Percentiles rank a stretch among this genome's conserved stretches.
These are phyloP conservation scores for Kwoniella europaea DNA, from an alignment of 768 basidiomycete genomes.

Conservation along the genomic window DNA sequence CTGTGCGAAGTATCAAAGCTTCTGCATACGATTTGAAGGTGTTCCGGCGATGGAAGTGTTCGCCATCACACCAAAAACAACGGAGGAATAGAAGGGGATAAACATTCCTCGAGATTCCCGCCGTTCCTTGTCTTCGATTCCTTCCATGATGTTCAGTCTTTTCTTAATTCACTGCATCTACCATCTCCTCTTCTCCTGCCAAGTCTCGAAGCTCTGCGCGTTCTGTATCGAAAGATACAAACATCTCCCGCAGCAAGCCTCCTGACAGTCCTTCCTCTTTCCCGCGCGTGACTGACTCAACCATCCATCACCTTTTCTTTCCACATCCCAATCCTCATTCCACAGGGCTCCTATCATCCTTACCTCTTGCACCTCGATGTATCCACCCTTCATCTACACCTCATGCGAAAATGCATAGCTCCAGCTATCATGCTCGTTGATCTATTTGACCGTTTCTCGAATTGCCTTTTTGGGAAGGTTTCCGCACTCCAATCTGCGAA, in stretches of 20 bases:
- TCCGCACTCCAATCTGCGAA: slow-evolving; percentile 1
- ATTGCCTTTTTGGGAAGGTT: slow-evolving; percentile 42
- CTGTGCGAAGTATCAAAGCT: slow-evolving; percentile 17
- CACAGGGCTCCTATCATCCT: slow-evolving; percentile 1
- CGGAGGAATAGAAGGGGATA: slow-evolving; percentile 6
- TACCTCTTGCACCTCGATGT: neutral
- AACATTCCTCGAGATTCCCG: slow-evolving; percentile 1
- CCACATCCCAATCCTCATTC: slow-evolving; percentile 14
- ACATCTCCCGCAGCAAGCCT: slow-evolving; percentile 9
- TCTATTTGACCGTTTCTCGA: slow-evolving; percentile 4
- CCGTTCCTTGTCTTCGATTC: slow-evolving; percentile 3
- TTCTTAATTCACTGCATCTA: neutral
- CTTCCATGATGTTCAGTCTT: neutral
- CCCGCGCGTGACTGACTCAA: slow-evolving; percentile 20
- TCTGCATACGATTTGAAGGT: slow-evolving; percentile 7
- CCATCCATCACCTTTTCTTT: slow-evolving; percentile 16
- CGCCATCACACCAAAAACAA: neutral
- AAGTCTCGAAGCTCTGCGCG: neutral
- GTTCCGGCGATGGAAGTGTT: neutral
- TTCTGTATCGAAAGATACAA: slow-evolving; percentile 11
- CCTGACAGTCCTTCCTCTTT: slow-evolving; percentile 6
- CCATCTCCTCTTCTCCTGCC: neutral
- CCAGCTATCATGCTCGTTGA: slow-evolving; percentile 4
- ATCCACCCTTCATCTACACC: slow-evolving; percentile 15
- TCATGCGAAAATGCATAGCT: slow-evolving; percentile 12